phyloP scores from a whole-genome alignment of 208 protist species.

The Entamoeba invadens region DNA sequence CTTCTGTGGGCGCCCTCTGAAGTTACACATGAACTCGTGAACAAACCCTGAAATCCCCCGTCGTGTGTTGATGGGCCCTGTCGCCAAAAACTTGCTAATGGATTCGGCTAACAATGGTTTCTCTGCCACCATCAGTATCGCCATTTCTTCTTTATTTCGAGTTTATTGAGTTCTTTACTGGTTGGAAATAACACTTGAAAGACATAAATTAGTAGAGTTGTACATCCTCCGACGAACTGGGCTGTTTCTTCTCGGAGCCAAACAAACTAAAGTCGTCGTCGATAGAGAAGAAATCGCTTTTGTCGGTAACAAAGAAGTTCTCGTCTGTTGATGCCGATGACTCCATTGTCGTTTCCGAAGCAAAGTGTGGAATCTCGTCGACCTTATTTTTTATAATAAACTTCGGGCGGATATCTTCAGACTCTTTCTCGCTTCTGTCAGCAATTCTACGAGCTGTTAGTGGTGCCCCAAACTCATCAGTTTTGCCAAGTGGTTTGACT shows the following conservation, averaged over 20 bases:
- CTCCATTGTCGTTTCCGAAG: background rate
- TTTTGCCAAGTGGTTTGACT: too few relatives aligned
- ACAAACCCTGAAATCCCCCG: background rate
- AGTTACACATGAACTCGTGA: background rate
- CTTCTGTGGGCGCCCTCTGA: background rate
- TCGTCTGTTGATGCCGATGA: background rate
- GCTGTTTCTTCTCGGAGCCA: background rate
- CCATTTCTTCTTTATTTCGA: background rate
- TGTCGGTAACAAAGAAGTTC: background rate
- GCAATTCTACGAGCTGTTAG: background rate
- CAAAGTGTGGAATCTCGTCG: background rate
- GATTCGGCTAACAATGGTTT: slow-evolving; percentile 25
- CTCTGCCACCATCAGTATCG: slow-evolving; percentile 16
- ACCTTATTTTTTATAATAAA: background rate
- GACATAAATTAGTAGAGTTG: background rate
- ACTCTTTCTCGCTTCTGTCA: background rate
- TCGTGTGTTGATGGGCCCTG: too few relatives aligned
- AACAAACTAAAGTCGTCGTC: background rate
- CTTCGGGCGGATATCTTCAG: background rate
- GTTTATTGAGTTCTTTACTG: too few relatives aligned
- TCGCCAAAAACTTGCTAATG: slow-evolving; percentile 7
- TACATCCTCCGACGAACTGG: background rate
- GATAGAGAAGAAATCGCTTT: background rate
- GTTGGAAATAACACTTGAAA: too few relatives aligned
- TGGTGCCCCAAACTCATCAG: background rate